These are phyloP conservation scores for Dioscorea zingiberensis DNA, from an alignment of 106 monocot genomes.

Conservation along the genomic window DNA sequence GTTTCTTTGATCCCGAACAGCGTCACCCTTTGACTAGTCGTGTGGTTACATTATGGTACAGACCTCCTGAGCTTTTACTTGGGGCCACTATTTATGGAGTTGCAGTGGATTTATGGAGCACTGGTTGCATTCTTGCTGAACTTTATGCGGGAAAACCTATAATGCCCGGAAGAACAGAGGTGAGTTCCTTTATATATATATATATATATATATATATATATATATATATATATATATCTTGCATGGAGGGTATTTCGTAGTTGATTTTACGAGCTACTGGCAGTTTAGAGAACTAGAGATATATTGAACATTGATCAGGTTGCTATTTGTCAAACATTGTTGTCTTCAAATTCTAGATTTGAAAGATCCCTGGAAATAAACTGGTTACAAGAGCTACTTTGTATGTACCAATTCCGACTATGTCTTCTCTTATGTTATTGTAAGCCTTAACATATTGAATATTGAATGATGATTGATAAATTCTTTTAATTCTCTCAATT, in stretches of 20 bases:
- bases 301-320: neutral
- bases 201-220: too few species aligned
- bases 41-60: slow-evolving; percentile 76
- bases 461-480: too few species aligned
- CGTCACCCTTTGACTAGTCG: slow-evolving; percentile 57
- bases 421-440: too few species aligned
- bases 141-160: slow-evolving; percentile 66
- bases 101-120: slow-evolving; percentile 72
- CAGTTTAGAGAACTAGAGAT: neutral
- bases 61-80: slow-evolving; percentile 69
- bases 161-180: slow-evolving; percentile 81
- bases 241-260: neutral
- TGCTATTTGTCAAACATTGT: neutral
- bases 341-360: too few species aligned
- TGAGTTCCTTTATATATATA: slow-evolving; percentile 8
- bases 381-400: too few species aligned
- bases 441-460: too few species aligned
- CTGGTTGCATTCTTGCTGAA: slow-evolving; percentile 76
- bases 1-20: slow-evolving; percentile 50
- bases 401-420: too few species aligned
- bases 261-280: neutral
- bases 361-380: too few species aligned
- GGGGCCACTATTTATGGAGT: slow-evolving; percentile 64
- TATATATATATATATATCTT: neutral
- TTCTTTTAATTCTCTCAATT: too few species aligned